Evolutionary conservation across 371 early-diverging fungal genomes (phyloP), one percentile per base, ranked within the genome.

Genomic region (Rhizopus sp.): DNA sequence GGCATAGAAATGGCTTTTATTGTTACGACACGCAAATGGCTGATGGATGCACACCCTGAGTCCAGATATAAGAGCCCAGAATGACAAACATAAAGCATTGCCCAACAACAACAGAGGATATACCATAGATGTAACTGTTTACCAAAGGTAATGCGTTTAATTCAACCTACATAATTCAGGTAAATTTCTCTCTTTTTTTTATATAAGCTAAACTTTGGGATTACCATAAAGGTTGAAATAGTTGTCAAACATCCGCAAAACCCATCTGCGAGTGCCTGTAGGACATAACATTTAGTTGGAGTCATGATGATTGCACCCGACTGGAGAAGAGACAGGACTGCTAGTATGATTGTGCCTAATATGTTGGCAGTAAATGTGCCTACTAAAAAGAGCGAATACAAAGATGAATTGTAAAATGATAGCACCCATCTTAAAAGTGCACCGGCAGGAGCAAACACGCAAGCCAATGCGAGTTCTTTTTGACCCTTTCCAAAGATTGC

Each of bases 161-260:
- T 52, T 86, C 87, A 7, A 70, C 67, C 77, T 80, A 64, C 7
- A 16, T 45, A 46, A 32, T 32, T 47, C 3, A 40, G 51, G 17
- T 15, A 15, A 61, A 46, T 30, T 39, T 29, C 17, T 15, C 7
- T 35, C 30, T 30, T 33, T 37, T 44, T 12, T 30, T 33, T 37
- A 37, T 12, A 9, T 13, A 4, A 33, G 30, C 13, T 37, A 40
- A n/a, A 23, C n/a, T 5, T 6, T 3, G 35, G 16, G 39, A 66
- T 65, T 71, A 84, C 80, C 30, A 78, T 78, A 65, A 90, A 87
- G 1, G 92, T 90, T 2, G 90, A 90, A 17, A 92, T 72, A 0
- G 92, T 92, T 0, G 89, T 87, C 47, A 92, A 56, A 50, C 91
- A 89, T 10, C 88, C 90, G 66, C 90, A 89, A 42, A 85, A 83